Evolutionary conservation across 495 filamentous ascomycete species (phyloP).

Genomic region (Entonaema liquescens): DNA sequence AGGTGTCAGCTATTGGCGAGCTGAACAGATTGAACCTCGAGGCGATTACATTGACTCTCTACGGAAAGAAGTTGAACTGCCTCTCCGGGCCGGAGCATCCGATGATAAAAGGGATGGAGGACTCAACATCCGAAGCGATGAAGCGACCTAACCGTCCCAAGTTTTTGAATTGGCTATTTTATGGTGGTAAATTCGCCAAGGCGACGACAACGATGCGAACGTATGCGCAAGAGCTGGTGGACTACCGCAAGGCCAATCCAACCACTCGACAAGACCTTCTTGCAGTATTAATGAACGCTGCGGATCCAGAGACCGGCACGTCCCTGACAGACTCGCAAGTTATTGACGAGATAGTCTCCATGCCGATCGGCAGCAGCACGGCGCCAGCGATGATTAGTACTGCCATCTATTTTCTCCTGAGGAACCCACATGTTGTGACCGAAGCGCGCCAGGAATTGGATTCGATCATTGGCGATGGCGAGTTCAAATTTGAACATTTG

Average conservation of each 20-base stretch:
- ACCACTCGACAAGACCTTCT: constrained; percentile 73
- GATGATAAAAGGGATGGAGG: constrained; percentile 71
- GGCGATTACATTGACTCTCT: constrained; percentile 67
- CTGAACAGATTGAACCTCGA: constrained; percentile 78
- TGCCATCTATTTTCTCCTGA: constrained; percentile 67
- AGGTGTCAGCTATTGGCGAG: constrained; percentile 67
- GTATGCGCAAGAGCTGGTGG: constrained; percentile 65
- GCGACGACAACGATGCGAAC: constrained; percentile 63
- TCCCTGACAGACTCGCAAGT: constrained; percentile 66
- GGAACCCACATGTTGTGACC: constrained; percentile 65
- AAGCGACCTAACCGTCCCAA: constrained; percentile 62
- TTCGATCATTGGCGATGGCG: constrained; percentile 62
- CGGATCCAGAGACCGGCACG: constrained; percentile 71
- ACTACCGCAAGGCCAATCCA: constrained; percentile 64
- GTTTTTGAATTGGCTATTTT: constrained; percentile 63
- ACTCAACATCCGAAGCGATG: constrained; percentile 67
- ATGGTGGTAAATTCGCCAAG: constrained; percentile 61
- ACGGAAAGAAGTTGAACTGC: constrained; percentile 73
- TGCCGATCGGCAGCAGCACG: constrained; percentile 58
- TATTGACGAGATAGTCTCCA: constrained; percentile 73
- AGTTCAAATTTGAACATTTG: constrained; percentile 64
- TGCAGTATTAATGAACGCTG: constrained; percentile 69
- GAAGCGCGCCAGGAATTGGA: constrained; percentile 75
- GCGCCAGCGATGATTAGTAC: constrained; percentile 62
- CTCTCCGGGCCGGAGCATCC: constrained; percentile 69